A percentile compares a stretch with the other conserved stretches of the same genome.
Conservation (phyloP, 1,139 yeast genomes). For the Pichia sp. region DNA sequence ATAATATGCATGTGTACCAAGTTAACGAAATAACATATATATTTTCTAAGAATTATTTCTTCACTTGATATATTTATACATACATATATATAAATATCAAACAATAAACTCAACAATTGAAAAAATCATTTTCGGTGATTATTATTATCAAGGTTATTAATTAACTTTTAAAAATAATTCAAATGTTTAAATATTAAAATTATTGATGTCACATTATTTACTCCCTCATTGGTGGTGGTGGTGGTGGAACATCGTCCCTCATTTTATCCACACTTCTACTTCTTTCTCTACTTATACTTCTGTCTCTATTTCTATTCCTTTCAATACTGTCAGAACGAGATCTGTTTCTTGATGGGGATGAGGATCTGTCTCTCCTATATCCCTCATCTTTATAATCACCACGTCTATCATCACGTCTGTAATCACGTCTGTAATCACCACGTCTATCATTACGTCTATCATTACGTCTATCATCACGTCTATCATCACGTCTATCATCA, state of each 20-base stretch:
- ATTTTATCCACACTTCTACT: no score
- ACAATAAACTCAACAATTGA: no score
- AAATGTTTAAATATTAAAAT: no score
- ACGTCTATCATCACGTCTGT: neutral
- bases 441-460: constrained; percentile 18
- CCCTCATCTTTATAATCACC: neutral
- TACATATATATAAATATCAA: no score
- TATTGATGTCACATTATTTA: neutral
- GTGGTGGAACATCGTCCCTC: neutral
- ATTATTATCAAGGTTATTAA: no score
- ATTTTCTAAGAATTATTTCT: no score
- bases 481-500: constrained; percentile 29
- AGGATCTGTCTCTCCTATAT: neutral
- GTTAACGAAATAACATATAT: no score
- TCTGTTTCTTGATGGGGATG: neutral
- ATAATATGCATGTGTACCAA: no score
- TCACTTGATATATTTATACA: no score
- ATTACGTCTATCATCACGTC: constrained; percentile 17
- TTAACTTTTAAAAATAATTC: no score
- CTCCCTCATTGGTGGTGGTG: neutral
- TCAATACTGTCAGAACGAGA: neutral
- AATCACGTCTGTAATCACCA: constrained; percentile 1
- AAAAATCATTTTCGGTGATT: no score
- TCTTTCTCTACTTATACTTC: neutral
- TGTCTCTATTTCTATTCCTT: constrained; percentile 2